Evolutionary conservation across 1,139 yeast species (phyloP), one percentile per base, ranked within the genome.

Genomic region (Scheffersomyces quercinus): DNA sequence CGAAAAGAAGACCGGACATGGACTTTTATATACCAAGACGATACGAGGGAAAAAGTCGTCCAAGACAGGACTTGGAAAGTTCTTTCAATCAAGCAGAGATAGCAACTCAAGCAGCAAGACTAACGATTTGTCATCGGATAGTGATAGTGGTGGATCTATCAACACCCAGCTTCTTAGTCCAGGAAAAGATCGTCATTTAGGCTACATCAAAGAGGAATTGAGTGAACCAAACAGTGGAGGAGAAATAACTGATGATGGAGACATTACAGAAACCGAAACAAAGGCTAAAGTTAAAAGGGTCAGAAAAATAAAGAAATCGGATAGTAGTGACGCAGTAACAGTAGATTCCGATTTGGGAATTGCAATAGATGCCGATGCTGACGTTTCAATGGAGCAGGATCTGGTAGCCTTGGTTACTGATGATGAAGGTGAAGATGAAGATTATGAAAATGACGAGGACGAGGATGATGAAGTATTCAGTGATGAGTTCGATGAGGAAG

Each of bases 291-390:
- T 1, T 14, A 39, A 29, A 39, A 46, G 26, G 20, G 10, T 24
- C 28, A 41, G 4, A 34, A 28, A 6, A 34, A 37, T n/a, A 39
- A 38, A 5, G 10, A 31, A 13, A 15, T 36, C 35, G 8, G 54
- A 52, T 33, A 53, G 49, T 12, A 48, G 53, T 37, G 62, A 57
- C 35, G 47, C 47, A 1, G 43, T 63, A 2, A 63, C 70, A 5
- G 62, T 67, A n/a, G 70, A 65, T 42, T 64, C 69, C 47, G 70
- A 64, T 41, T 65, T 65, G 47, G 69, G 67, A 1, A 68, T 65
- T 1, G 65, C 68, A 0, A 62, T 64, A 0, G 51, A 53, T 36
- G 42, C 50, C 24, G 35, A 31, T 10, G 35, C 15, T 4, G 35
- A 31, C 24, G 20, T 31, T 5, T 31, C 35, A 3, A 20, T 20